Conservation (phyloP, 2,329 filamentous ascomycete species). For the Botrytis deweyae region DNA sequence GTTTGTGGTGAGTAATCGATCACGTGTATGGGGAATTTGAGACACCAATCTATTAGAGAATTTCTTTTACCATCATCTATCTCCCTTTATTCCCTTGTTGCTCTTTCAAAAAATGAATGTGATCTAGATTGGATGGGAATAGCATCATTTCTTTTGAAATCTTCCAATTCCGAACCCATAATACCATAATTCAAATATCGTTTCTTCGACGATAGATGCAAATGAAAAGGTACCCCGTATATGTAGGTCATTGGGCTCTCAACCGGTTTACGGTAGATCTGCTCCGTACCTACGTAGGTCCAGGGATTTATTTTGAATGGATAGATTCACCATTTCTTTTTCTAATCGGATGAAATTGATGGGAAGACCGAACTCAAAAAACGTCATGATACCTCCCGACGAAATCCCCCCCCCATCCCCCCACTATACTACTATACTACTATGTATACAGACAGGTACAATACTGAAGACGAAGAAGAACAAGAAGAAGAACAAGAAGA, state of each 20-base stretch:
- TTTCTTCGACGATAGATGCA: background rate
- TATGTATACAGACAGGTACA: background rate
- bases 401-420: background rate
- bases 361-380: background rate
- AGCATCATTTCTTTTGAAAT: background rate
- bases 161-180: too few relatives aligned
- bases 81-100: background rate
- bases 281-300: background rate
- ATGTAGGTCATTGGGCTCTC: background rate
- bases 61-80: background rate
- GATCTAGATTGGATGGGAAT: background rate
- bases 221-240: background rate
- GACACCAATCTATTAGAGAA: background rate
- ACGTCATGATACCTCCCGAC: conserved; percentile 8
- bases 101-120: background rate
- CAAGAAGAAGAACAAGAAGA: background rate
- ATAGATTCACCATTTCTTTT: background rate
- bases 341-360: conserved; percentile 3
- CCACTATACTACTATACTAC: conserved; percentile 3
- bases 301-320: too few relatives aligned
- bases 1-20: background rate
- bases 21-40: background rate
- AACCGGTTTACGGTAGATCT: conserved; percentile 1
- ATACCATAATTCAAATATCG: background rate
- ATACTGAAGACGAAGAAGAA: background rate